Evolutionary conservation across 2,329 filamentous ascomycete genomes (phyloP).

Genomic region (Decorospora gaudefroyi): DNA sequence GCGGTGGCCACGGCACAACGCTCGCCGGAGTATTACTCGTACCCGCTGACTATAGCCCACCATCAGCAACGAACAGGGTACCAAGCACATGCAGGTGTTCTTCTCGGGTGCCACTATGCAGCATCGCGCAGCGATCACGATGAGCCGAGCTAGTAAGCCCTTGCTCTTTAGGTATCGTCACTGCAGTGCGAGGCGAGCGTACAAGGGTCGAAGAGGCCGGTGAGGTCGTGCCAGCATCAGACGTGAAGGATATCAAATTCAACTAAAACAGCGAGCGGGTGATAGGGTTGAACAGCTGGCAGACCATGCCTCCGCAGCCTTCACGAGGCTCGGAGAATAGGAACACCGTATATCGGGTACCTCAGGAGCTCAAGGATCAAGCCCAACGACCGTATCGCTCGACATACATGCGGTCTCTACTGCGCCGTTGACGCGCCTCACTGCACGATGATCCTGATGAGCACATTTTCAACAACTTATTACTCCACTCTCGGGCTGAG

Average conservation of each 20-base stretch:
- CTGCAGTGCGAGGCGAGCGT: slow-evolving; percentile 6
- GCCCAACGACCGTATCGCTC: too few species aligned
- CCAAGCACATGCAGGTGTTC: slow-evolving; percentile 13
- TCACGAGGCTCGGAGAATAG: too few species aligned
- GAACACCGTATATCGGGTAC: too few species aligned
- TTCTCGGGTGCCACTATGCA: slow-evolving; percentile 6
- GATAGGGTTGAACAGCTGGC: too few species aligned
- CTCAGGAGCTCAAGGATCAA: too few species aligned
- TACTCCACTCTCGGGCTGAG: too few species aligned
- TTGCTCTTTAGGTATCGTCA: slow-evolving; percentile 1
- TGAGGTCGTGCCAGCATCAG: background rate
- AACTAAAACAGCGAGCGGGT: background rate
- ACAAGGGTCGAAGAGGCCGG: background rate
- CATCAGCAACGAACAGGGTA: slow-evolving; percentile 6
- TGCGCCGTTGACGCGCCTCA: slow-evolving; percentile 6
- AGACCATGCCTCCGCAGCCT: too few species aligned
- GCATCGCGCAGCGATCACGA: slow-evolving; percentile 14
- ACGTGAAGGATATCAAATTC: background rate
- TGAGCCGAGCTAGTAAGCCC: slow-evolving; percentile 7
- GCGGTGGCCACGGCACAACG: slow-evolving; percentile 12
- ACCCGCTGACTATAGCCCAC: slow-evolving; percentile 7
- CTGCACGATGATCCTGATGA: slow-evolving; percentile 5
- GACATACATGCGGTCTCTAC: background rate
- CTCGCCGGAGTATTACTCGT: slow-evolving; percentile 20
- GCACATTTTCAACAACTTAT: too few species aligned